These are phyloP conservation scores for Starmerella khaoyaiensis DNA, from an alignment of 805 yeast species.

Conservation along the genomic window DNA sequence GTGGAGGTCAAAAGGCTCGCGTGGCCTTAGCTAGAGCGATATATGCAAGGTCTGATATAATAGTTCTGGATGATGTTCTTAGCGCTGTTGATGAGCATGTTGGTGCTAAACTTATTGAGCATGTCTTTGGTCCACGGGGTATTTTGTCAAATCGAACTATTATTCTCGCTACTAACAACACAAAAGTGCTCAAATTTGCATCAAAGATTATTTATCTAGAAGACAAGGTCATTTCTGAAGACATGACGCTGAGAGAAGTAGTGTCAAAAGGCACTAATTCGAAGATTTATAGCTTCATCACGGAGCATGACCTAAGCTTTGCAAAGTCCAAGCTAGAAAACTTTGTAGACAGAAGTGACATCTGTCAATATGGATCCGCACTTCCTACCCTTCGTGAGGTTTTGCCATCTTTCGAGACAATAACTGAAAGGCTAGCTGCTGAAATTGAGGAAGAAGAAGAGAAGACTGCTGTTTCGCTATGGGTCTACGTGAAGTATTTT, in stretches of 20 bases:
- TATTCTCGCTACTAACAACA: constrained; percentile 69
- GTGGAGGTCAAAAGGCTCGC: constrained; percentile 94
- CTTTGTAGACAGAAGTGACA: constrained; percentile 38
- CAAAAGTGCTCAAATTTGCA: constrained; percentile 59
- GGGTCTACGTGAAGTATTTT: constrained; percentile 21
- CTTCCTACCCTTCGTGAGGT: too few species aligned
- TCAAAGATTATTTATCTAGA: constrained; percentile 49
- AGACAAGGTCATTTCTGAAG: constrained; percentile 31
- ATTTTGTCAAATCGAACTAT: constrained; percentile 58
- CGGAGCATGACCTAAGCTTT: background rate
- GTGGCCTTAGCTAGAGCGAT: constrained; percentile 86
- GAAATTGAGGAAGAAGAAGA: constrained; percentile 22
- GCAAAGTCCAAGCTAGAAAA: constrained; percentile 51
- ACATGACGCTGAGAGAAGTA: background rate
- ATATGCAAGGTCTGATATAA: constrained; percentile 81
- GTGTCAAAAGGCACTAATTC: background rate
- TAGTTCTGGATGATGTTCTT: constrained; percentile 76
- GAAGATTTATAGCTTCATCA: background rate
- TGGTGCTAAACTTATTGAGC: constrained; percentile 49
- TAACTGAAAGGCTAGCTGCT: too few species aligned
- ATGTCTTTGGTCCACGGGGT: constrained; percentile 70
- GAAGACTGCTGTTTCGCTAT: constrained; percentile 16
- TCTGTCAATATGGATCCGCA: background rate
- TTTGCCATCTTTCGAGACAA: too few species aligned
- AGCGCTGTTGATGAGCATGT: constrained; percentile 95